These are phyloP conservation scores for Candida sojae DNA, from an alignment of 1,139 yeast species.

Conservation along the genomic window DNA sequence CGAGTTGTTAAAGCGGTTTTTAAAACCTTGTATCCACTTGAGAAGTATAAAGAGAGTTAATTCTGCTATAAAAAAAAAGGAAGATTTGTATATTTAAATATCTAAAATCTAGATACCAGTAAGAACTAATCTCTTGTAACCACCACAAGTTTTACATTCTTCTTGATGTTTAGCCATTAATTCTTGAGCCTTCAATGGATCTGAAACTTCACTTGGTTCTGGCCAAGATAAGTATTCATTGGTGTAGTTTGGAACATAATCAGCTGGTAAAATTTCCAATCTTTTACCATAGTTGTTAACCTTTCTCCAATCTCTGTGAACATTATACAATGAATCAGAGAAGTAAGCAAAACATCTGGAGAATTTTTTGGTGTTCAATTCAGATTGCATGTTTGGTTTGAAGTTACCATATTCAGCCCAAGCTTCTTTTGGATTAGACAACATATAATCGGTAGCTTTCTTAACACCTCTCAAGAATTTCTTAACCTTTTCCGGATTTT, in stretches of 20 bases:
- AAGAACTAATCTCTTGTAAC: conserved; percentile 46
- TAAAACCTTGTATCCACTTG: no score
- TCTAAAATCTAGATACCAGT: conserved; percentile 1
- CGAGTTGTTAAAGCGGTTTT: no score
- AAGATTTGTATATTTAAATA: neutral
- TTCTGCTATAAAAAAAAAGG: neutral
- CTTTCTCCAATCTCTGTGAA: conserved; percentile 58
- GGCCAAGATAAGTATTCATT: conserved; percentile 53
- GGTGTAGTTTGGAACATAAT: conserved; percentile 51
- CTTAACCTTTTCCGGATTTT: conserved; percentile 49
- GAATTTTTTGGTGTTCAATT: conserved; percentile 46
- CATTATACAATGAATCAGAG: conserved; percentile 53
- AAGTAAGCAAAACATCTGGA: conserved; percentile 59
- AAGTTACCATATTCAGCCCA: conserved; percentile 49
- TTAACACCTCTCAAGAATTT: conserved; percentile 50
- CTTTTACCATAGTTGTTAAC: conserved; percentile 59
- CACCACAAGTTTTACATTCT: conserved; percentile 49
- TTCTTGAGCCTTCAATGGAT: conserved; percentile 49
- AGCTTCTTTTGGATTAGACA: conserved; percentile 44
- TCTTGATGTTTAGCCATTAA: conserved; percentile 49
- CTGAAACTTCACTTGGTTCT: conserved; percentile 48
- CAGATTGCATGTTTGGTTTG: conserved; percentile 48
- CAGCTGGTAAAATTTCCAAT: conserved; percentile 51
- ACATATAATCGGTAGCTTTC: conserved; percentile 50
- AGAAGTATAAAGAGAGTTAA: no score